These are phyloP conservation scores for Pythium insidiosum DNA, from an alignment of 352 stramenopile genomes.

Conservation along the genomic window DNA sequence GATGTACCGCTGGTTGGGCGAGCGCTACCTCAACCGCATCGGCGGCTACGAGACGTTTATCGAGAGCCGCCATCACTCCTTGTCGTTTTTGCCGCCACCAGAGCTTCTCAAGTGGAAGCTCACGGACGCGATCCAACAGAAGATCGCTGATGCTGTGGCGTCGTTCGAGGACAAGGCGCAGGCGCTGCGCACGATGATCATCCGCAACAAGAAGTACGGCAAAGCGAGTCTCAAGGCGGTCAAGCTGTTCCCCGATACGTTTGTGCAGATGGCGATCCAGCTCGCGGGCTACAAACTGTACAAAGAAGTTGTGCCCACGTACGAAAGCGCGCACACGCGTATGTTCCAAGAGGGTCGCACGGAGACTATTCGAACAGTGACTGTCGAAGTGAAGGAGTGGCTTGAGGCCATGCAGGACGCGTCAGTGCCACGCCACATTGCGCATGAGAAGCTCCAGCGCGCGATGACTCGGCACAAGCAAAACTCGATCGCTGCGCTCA, in stretches of 20 bases:
- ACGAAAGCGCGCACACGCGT: conserved; percentile 92
- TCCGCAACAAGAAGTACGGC: conserved; percentile 78
- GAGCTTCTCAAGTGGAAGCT: conserved; percentile 52
- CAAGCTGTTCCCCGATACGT: conserved; percentile 88
- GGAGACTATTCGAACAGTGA: conserved; percentile 79
- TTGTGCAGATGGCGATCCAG: conserved; percentile 93
- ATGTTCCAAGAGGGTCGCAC: conserved; percentile 92
- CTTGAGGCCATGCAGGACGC: conserved; percentile 42
- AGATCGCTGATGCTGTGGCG: conserved; percentile 42
- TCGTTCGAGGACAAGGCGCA: conserved; percentile 63
- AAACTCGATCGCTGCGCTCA: conserved; percentile 66
- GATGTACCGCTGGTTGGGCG: conserved; percentile 53
- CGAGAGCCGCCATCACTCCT: conserved; percentile 40
- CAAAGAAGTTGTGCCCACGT: conserved; percentile 85
- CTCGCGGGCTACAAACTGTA: conserved; percentile 87
- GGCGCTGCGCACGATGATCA: conserved; percentile 72
- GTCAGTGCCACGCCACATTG: conserved; percentile 26
- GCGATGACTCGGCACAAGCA: conserved; percentile 85
- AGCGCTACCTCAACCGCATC: conserved; percentile 54
- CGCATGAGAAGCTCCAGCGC: conserved; percentile 50
- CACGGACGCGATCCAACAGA: conserved; percentile 16
- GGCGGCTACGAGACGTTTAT: conserved; percentile 61
- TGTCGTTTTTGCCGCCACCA: conserved; percentile 45
- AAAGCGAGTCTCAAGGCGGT: conserved; percentile 70
- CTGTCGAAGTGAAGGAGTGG: conserved; percentile 70